Percentiles rank a stretch among this genome's conserved stretches.
These are phyloP conservation scores for Saccharomycopsis vini DNA, from an alignment of 805 yeast species.

Conservation along the genomic window DNA sequence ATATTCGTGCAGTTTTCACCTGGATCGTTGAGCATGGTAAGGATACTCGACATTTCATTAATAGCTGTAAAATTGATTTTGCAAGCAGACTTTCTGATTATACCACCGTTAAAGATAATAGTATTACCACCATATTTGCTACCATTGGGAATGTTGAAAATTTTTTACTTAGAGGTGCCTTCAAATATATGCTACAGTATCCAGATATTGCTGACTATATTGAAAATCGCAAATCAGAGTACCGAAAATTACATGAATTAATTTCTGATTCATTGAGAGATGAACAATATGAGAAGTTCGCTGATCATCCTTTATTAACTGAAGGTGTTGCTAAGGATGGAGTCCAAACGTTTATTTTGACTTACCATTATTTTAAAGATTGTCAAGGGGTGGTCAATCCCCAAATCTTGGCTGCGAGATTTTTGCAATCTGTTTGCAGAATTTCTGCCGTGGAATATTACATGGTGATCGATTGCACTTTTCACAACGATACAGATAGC, in stretches of 20 bases:
- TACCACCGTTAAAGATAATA: too few species aligned
- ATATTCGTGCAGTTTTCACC: too few species aligned
- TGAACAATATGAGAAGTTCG: slow-evolving; percentile 29
- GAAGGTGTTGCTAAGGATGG: slow-evolving; percentile 71
- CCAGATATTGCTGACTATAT: slow-evolving; percentile 48
- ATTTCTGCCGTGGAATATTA: slow-evolving; percentile 34
- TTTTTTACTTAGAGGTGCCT: slow-evolving; percentile 32
- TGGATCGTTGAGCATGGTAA: too few species aligned
- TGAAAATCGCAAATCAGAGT: slow-evolving; percentile 38
- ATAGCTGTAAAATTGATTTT: not conserved
- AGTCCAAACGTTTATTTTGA: slow-evolving; percentile 52
- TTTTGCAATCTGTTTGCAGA: slow-evolving; percentile 10
- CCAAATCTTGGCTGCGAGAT: slow-evolving; percentile 55
- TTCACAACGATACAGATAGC: slow-evolving; percentile 30
- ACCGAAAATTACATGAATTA: slow-evolving; percentile 54
- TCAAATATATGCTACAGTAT: slow-evolving; percentile 47
- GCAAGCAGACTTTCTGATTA: not conserved
- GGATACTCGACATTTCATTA: too few species aligned
- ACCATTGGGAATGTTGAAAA: too few species aligned
- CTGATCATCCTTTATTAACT: slow-evolving; percentile 42
- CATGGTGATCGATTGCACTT: slow-evolving; percentile 61
- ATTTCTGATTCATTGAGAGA: slow-evolving; percentile 59
- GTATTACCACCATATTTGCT: too few species aligned
- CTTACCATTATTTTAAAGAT: slow-evolving; percentile 41
- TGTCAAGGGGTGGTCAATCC: slow-evolving; percentile 30